Evolutionary conservation across 495 filamentous ascomycete species (phyloP).

Genomic region (Parathielavia hyrcaniae): DNA sequence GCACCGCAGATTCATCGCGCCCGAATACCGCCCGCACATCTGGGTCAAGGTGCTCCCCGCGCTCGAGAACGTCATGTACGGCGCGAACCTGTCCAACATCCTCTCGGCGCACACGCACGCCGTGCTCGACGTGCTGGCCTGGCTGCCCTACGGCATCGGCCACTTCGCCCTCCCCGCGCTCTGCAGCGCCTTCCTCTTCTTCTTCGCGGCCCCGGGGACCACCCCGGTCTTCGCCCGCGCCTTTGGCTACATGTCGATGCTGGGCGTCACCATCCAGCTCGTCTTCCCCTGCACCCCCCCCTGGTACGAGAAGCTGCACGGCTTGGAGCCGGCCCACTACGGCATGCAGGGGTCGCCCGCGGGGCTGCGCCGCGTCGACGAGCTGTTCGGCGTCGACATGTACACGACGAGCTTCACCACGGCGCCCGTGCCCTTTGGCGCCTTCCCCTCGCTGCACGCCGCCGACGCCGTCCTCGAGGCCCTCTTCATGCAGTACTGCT

Average conservation of each 20-base stretch:
- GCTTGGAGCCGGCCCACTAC: slow-evolving; percentile 81
- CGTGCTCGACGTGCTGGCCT: slow-evolving; percentile 77
- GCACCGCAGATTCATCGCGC: slow-evolving; percentile 59
- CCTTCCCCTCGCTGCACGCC: slow-evolving; percentile 86
- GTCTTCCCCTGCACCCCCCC: slow-evolving; percentile 89
- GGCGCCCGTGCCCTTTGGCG: slow-evolving; percentile 86
- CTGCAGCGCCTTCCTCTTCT: slow-evolving; percentile 67
- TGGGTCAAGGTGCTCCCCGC: slow-evolving; percentile 92
- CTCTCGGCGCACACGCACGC: slow-evolving; percentile 79
- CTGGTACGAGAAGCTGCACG: slow-evolving; percentile 90
- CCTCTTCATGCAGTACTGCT: slow-evolving; percentile 86
- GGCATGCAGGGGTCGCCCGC: slow-evolving; percentile 81
- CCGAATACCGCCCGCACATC: slow-evolving; percentile 79
- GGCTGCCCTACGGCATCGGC: slow-evolving; percentile 85
- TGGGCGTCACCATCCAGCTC: slow-evolving; percentile 78
- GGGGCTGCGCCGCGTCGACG: slow-evolving; percentile 80
- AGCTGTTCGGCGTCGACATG: slow-evolving; percentile 79
- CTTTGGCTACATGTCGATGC: slow-evolving; percentile 88
- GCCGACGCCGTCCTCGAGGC: slow-evolving; percentile 80
- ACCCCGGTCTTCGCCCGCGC: slow-evolving; percentile 75
- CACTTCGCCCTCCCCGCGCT: slow-evolving; percentile 81
- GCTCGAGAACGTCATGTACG: slow-evolving; percentile 95
- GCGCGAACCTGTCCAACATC: slow-evolving; percentile 91
- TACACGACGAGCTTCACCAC: slow-evolving; percentile 87
- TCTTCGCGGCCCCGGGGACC: slow-evolving; percentile 81